Conservation (phyloP, 2,329 filamentous ascomycete species). For the Stagonosporopsis cucurbitacearum region DNA sequence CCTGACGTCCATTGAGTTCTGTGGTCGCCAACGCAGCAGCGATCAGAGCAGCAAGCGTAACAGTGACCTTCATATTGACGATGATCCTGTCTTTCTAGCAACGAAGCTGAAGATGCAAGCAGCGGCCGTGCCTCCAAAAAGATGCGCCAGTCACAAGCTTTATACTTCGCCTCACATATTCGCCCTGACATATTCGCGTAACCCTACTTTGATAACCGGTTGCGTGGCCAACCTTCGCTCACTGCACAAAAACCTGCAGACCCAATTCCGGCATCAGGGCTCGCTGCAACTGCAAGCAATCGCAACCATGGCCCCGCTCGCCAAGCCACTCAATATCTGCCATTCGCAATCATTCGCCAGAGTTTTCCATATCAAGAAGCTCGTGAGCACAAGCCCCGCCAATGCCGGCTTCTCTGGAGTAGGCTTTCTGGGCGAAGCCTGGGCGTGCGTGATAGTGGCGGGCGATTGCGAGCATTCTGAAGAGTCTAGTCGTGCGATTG, state of each 20-base stretch:
- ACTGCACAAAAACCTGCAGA: conserved; percentile 3
- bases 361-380: conserved; percentile 17
- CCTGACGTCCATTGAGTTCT: conserved; percentile 17
- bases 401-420: conserved; percentile 21
- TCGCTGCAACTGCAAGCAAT: conserved; percentile 9
- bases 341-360: conserved; percentile 13
- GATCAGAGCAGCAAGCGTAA: conserved; percentile 33
- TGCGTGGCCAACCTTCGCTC: conserved; percentile 3
- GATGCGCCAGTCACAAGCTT: not conserved
- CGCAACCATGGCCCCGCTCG: conserved; percentile 5
- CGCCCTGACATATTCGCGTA: conserved; percentile 6
- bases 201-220: conserved; percentile 6
- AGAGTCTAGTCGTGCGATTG: conserved; percentile 3
- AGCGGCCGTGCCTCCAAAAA: conserved; percentile 6
- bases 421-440: conserved; percentile 22
- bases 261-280: conserved; percentile 13
- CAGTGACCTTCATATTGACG: conserved; percentile 30
- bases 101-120: conserved; percentile 11
- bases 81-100: conserved; percentile 7
- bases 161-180: conserved; percentile 6
- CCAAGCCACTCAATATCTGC: conserved; percentile 13
- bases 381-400: conserved; percentile 18
- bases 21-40: conserved; percentile 26
- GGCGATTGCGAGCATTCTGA: conserved; percentile 7
- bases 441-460: conserved; percentile 24